A percentile compares a stretch with the other conserved stretches of the same genome.
Conservation (phyloP, 192 early-diverging fungal genomes). For the Diversispora epigaea region DNA sequence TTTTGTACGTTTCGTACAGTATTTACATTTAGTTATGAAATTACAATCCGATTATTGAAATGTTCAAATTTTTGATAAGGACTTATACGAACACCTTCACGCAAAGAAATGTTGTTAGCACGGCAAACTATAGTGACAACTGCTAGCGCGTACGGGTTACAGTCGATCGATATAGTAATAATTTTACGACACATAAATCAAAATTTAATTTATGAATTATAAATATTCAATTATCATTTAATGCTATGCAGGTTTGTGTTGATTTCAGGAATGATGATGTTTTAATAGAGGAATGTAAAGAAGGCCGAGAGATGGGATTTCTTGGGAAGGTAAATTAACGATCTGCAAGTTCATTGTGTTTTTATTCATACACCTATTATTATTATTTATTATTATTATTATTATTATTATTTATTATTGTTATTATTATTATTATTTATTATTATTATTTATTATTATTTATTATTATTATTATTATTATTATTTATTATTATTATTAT, state of each 20-base stretch:
- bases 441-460: no score
- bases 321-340: conserved; percentile 65
- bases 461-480: neutral
- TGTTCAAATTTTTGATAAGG: conserved; percentile 35
- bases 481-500: neutral
- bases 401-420: no score
- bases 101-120: conserved; percentile 78
- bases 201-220: neutral
- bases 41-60: neutral
- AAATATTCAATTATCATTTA: neutral
- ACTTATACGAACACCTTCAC: conserved; percentile 68
- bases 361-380: no score
- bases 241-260: conserved; percentile 67
- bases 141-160: conserved; percentile 80
- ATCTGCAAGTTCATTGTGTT: no score
- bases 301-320: conserved; percentile 91
- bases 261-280: conserved; percentile 74
- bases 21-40: no score
- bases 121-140: conserved; percentile 76
- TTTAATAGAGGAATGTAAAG: conserved; percentile 76
- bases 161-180: conserved; percentile 88
- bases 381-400: no score
- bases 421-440: no score
- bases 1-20: neutral
- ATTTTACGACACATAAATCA: neutral